Base-by-base conservation (phyloP, 1,284 basidiomycete genomes). In the Earliella scabrosa region DNA sequence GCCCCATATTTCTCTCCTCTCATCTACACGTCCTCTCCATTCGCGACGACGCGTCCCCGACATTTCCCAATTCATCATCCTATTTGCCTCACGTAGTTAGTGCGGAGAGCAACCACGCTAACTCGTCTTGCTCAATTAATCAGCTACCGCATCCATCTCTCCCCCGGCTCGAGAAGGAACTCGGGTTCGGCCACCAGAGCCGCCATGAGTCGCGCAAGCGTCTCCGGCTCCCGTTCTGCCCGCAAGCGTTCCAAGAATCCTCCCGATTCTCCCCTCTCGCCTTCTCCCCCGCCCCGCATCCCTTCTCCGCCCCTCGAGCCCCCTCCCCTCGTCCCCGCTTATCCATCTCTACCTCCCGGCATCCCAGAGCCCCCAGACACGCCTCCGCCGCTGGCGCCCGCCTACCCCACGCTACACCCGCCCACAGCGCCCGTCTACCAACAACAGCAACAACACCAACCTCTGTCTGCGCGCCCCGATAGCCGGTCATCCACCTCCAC, bases 111-210 rank as follows among this genome's bases (percentile, higher is more conserved):
- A 43, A 43, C 54, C 26, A 45, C 26, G 21, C 53, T 49, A 29
- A 49, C 50, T 31, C 24, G 21, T 27, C n/a, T n/a, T 35, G 14
- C 29, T 13, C 29, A 6, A 31, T 31, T 34, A 58, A 63, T 29
- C 63, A 88, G 87, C 63, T 89, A 88, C 64, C 83, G 86, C 21
- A 88, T 89, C 56, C 87, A 89, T 67, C 75, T 89, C 7, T 88
- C 87, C 1, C 87, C 87, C 0, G 86, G 87, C 43, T 89, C 87
- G 0, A 77, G 87, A 23, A 73, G 87, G 50, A 82, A 77, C 64
- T 85, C 87, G 0, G 72, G 67, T 58, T 72, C 77, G 10, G 73
- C 73, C 13, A 81, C 82, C 4, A 78, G 83, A 27, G 79, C 81
- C 16, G 77, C 82, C 35, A 69, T 69, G 69, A 66, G 40, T 49